phyloP scores from a whole-genome alignment of 2,329 filamentous ascomycete genomes.

The Xylariaceae sp. region DNA sequence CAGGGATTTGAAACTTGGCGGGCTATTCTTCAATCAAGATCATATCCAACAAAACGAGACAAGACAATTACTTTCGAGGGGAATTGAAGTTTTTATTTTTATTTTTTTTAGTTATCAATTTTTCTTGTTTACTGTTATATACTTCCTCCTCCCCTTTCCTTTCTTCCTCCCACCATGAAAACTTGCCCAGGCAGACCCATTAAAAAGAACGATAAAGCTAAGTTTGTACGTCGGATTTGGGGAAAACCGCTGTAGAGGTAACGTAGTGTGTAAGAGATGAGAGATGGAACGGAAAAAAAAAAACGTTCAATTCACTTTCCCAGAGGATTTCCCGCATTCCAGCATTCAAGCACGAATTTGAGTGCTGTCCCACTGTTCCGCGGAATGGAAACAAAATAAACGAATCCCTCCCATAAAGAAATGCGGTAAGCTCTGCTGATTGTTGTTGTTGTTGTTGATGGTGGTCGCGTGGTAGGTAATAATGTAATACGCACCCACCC shows the following conservation, averaged over 20 bases:
- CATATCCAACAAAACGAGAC: background rate
- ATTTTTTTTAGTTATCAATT: no score
- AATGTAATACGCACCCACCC: background rate
- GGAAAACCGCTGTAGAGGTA: no score
- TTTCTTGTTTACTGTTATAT: constrained; percentile 7
- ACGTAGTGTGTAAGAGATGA: background rate
- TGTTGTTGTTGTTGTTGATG: no score
- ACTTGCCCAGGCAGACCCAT: background rate
- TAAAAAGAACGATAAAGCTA: constrained; percentile 10
- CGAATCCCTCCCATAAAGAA: background rate
- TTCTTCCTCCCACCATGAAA: no score
- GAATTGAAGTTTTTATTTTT: background rate
- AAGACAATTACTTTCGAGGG: background rate
- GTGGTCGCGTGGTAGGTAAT: no score
- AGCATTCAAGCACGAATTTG: background rate
- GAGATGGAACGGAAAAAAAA: background rate
- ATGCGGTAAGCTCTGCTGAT: background rate
- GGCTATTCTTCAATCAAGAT: no score
- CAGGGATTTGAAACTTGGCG: no score
- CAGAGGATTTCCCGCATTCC: background rate
- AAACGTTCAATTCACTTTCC: background rate
- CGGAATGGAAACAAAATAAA: background rate
- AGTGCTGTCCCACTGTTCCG: background rate
- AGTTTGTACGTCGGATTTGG: constrained; percentile 13
- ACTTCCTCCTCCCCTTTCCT: background rate